Evolutionary conservation across 2,329 filamentous ascomycete species (phyloP).

Genomic region (Epichloe uncinata): DNA sequence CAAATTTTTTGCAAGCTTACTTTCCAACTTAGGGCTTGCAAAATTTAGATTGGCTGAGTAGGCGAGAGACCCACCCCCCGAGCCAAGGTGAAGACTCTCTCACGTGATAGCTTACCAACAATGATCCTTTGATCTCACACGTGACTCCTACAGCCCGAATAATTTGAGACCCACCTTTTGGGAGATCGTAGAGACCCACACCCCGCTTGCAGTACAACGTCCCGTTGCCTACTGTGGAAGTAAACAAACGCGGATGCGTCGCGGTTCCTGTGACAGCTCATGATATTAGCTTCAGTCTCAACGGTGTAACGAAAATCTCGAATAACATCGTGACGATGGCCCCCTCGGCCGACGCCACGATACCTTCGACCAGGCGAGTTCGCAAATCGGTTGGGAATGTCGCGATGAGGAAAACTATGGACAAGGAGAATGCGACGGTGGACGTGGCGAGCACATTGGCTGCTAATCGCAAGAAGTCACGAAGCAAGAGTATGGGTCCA

Average conservation of each 20-base stretch:
- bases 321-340: conserved; percentile 17
- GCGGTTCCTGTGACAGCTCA: conserved; percentile 8
- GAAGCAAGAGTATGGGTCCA: conserved; percentile 93
- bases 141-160: neutral
- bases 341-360: conserved; percentile 27
- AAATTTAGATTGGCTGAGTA: conserved; percentile 24
- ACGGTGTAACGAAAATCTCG: conserved; percentile 9
- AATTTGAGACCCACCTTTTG: neutral
- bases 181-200: neutral
- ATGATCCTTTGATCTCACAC: neutral
- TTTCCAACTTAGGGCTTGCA: conserved; percentile 27
- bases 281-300: conserved; percentile 2
- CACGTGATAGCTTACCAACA: neutral
- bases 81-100: neutral
- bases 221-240: conserved; percentile 13
- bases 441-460: conserved; percentile 44
- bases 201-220: conserved; percentile 6
- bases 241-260: conserved; percentile 25
- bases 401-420: conserved; percentile 37
- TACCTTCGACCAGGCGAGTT: conserved; percentile 42
- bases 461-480: conserved; percentile 52
- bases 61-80: conserved; percentile 12
- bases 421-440: conserved; percentile 69
- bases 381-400: conserved; percentile 59
- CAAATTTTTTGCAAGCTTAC: conserved; percentile 17